A percentile compares a stretch with the other conserved stretches of the same genome.
Evolutionary conservation across 371 early-diverging fungal genomes (phyloP).

Genomic region (Syncephalastrum contaminatum): DNA sequence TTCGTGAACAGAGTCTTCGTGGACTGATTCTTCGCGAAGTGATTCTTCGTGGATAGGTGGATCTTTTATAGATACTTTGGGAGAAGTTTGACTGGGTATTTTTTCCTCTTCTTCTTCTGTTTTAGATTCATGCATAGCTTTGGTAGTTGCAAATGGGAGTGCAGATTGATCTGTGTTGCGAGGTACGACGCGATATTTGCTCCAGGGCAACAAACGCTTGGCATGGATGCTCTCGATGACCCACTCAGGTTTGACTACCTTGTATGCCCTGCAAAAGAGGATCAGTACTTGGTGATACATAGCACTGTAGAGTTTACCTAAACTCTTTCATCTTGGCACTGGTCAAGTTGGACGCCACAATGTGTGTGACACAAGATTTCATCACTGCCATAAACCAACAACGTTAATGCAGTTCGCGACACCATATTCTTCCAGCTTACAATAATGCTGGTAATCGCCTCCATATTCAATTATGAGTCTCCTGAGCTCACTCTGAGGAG

Average conservation of each 20-base stretch:
- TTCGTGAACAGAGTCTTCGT: too few relatives aligned
- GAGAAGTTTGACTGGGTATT: too few relatives aligned
- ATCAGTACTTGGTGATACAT: background rate
- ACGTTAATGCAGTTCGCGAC: background rate
- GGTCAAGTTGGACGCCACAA: slow-evolving; percentile 69
- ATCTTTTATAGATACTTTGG: too few relatives aligned
- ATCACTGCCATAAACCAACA: slow-evolving; percentile 33
- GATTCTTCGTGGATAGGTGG: background rate
- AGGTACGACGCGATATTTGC: slow-evolving; percentile 43
- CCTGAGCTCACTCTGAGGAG: slow-evolving; percentile 58
- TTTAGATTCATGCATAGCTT: background rate
- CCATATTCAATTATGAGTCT: slow-evolving; percentile 58
- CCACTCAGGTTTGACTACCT: slow-evolving; percentile 82
- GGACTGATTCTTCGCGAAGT: too few relatives aligned
- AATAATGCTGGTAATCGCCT: slow-evolving; percentile 60
- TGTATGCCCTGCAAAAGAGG: slow-evolving; percentile 52
- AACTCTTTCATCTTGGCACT: slow-evolving; percentile 68
- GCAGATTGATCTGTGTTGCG: slow-evolving; percentile 23
- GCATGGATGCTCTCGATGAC: slow-evolving; percentile 66
- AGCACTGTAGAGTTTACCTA: slow-evolving; percentile 26
- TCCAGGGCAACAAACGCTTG: slow-evolving; percentile 63
- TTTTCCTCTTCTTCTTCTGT: too few relatives aligned
- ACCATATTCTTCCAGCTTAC: slow-evolving; percentile 17
- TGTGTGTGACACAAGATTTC: slow-evolving; percentile 64
- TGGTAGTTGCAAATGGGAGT: slow-evolving; percentile 13